Base-by-base conservation (phyloP, 1,284 basidiomycete species). In the Cutaneotrichosporon mucoides region DNA sequence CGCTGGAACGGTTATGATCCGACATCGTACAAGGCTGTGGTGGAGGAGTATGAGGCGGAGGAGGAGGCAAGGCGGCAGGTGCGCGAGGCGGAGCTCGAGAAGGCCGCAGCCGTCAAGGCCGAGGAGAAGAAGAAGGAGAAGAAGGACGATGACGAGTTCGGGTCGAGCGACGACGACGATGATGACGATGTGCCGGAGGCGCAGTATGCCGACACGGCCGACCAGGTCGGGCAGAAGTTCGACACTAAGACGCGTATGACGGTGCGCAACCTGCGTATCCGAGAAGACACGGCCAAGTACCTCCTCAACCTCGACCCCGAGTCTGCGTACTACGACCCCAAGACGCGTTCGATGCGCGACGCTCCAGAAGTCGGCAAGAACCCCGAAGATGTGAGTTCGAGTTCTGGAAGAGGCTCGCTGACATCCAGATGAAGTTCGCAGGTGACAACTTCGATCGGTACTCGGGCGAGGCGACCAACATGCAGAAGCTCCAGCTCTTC, bases 211-310 rank as follows among this genome's bases (percentile, higher is more conserved):
- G 96, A 99, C 71, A 88, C 90, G 44, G 95, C 95, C 13, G 94
- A 98, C 73, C 92, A 92, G 55, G 93, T 97, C 12, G 96, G 96
- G 6, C 95, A 98, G 77, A 96, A 97, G 78, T 82, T 99, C 66
- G 95, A 99, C 76, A 90, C 92, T 11, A 98, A 99, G 81, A 97
- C 93, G 37, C 88, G 96, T 60, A 95, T 99, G 66, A 98, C 96
- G 5, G 93, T 99, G 57, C 88, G 96, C 67, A 99, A 99, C 78
- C 81, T 99, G 71, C 90, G 96, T 80, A 99, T 99, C 69, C 88
- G 96, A 73, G 96, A 99, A 79, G 96, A 99, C 76, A 97, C 95
- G 1, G 96, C 96, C 13, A 99, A 99, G 78, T 99, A 99, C 70
- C 85, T 99, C 68, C 89, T 97, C 79, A 99, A 99, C 78, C 79